phyloP scores from a whole-genome alignment of 2,329 filamentous ascomycete genomes.

The Aspergillus ochraceoroseus region DNA sequence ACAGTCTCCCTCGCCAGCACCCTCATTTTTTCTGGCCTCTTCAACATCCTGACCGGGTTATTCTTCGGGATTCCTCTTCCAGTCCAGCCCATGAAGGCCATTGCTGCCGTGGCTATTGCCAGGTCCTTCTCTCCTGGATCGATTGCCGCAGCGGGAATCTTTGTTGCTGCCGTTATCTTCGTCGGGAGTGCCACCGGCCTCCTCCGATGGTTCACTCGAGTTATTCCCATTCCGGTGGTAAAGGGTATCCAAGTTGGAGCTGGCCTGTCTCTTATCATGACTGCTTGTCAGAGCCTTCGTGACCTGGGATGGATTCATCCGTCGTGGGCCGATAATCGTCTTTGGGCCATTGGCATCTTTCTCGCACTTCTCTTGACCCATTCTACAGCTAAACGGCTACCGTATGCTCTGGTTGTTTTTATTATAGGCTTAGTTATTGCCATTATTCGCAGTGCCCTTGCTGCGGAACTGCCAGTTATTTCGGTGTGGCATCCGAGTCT shows the following conservation, averaged over 20 bases:
- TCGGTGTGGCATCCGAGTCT: constrained; percentile 57
- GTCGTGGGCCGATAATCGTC: constrained; percentile 66
- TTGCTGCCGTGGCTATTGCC: constrained; percentile 82
- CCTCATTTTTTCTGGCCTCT: constrained; percentile 79
- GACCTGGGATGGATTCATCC: constrained; percentile 63
- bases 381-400: constrained; percentile 56
- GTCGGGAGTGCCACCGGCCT: constrained; percentile 74
- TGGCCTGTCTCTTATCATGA: constrained; percentile 74
- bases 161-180: constrained; percentile 68
- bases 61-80: constrained; percentile 84
- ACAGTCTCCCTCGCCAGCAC: constrained; percentile 80
- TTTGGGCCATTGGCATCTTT: constrained; percentile 73
- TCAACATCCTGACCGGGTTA: constrained; percentile 76
- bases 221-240: constrained; percentile 78
- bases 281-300: constrained; percentile 66
- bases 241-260: constrained; percentile 95
- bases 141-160: constrained; percentile 76
- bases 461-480: constrained; percentile 48
- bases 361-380: constrained; percentile 64
- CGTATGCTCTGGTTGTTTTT: constrained; percentile 73
- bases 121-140: constrained; percentile 61
- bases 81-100: constrained; percentile 86
- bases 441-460: constrained; percentile 38
- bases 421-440: constrained; percentile 64
- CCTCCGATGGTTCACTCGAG: constrained; percentile 65